These are phyloP conservation scores for Mariannaea elegans DNA, from an alignment of 2,329 filamentous ascomycete genomes.

Conservation along the genomic window DNA sequence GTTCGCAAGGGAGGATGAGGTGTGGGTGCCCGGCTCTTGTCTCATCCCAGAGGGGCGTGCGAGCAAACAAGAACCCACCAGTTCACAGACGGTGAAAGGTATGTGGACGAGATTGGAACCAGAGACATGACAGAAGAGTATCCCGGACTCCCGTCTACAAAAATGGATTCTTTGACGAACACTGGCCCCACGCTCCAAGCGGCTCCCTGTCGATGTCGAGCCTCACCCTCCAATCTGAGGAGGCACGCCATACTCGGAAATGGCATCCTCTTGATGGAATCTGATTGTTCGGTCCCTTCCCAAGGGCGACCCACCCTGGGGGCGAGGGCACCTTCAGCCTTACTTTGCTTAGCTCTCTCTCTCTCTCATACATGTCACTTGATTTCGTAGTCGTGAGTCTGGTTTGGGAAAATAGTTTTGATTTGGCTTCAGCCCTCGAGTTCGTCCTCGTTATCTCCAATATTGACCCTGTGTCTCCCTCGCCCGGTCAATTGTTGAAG, in stretches of 20 bases:
- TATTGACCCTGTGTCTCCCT: conserved; percentile 88
- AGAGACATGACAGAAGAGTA: conserved; percentile 45
- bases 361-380: background rate
- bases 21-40: conserved; percentile 27
- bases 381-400: background rate
- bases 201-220: conserved; percentile 10
- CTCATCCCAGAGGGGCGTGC: conserved; percentile 42
- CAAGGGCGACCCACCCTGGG: conserved; percentile 34
- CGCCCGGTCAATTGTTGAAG: conserved; percentile 86
- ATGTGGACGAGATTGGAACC: conserved; percentile 54
- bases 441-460: conserved; percentile 75
- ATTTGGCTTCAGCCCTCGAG: conserved; percentile 46
- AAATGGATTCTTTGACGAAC: conserved; percentile 42
- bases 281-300: conserved; percentile 36
- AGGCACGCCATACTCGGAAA: conserved; percentile 27
- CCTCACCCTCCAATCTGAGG: conserved; percentile 15
- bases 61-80: conserved; percentile 22
- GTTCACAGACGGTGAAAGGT: conserved; percentile 42
- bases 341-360: conserved; percentile 25
- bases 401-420: conserved; percentile 20
- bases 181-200: conserved; percentile 27
- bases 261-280: conserved; percentile 28
- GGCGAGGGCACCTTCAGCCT: conserved; percentile 37
- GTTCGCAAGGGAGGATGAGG: conserved; percentile 46
- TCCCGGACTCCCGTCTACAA: conserved; percentile 35